Evolutionary conservation across 169 alveolate genomes (phyloP).

Genomic region (Plasmodium yoelii): DNA sequence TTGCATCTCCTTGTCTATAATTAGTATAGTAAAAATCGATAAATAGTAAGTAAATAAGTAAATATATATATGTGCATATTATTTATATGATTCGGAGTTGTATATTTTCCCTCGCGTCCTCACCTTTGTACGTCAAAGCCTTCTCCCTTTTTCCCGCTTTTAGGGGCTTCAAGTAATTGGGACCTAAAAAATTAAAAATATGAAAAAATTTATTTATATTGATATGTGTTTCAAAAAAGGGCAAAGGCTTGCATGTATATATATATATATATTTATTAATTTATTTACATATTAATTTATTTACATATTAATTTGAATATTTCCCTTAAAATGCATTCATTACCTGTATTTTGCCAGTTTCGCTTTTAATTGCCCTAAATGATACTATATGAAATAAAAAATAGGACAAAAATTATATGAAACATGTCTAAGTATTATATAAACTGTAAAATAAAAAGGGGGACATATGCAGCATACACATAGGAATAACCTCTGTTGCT

Average conservation of each 20-base stretch:
- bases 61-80: background rate
- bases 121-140: conserved; percentile 76
- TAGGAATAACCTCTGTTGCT: conserved; percentile 91
- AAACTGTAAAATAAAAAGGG: background rate
- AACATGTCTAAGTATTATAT: background rate
- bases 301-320: too few relatives aligned
- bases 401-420: background rate
- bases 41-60: background rate
- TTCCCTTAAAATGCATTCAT: conserved; percentile 82
- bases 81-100: background rate
- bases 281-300: too few relatives aligned
- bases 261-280: too few relatives aligned
- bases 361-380: conserved; percentile 97
- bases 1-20: conserved; percentile 96
- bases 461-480: background rate
- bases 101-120: conserved; percentile 4
- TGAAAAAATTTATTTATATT: background rate
- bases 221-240: background rate
- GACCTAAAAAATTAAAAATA: conserved; percentile 21
- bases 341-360: conserved; percentile 94
- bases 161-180: conserved; percentile 70
- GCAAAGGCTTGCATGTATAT: background rate
- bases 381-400: conserved; percentile 80
- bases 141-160: conserved; percentile 72
- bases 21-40: background rate